Percentiles rank a stretch among this genome's conserved stretches.
Conservation (phyloP, 2,329 filamentous ascomycete species). For the Lachnellula occidentalis region DNA sequence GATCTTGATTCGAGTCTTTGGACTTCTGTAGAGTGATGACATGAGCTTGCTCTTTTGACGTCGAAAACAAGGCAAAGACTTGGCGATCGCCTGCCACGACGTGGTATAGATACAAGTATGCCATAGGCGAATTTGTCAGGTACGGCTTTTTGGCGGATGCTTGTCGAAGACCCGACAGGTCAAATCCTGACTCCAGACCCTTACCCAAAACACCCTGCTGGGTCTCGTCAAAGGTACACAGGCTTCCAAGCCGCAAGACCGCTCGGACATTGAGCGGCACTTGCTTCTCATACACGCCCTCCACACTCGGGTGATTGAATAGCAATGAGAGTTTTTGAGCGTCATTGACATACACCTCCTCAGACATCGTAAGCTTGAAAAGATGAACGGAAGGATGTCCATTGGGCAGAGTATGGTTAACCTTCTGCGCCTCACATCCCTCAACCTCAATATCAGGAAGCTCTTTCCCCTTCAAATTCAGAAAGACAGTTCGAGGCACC, state of each 20-base stretch:
- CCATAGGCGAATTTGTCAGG: conserved; percentile 66
- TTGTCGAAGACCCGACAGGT: conserved; percentile 69
- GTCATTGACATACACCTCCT: conserved; percentile 82
- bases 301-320: conserved; percentile 89
- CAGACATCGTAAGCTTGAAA: conserved; percentile 87
- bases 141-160: conserved; percentile 66
- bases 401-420: conserved; percentile 89
- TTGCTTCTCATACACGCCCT: conserved; percentile 95
- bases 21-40: conserved; percentile 82
- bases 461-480: conserved; percentile 85
- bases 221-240: conserved; percentile 87
- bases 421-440: conserved; percentile 85
- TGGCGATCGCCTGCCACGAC: conserved; percentile 86
- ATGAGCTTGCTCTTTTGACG: conserved; percentile 70
- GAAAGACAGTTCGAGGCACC: conserved; percentile 81
- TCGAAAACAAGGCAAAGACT: conserved; percentile 90
- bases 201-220: conserved; percentile 88
- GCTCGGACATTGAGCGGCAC: conserved; percentile 82
- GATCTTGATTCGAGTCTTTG: conserved; percentile 69
- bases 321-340: conserved; percentile 74
- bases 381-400: conserved; percentile 90
- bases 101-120: conserved; percentile 90
- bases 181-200: conserved; percentile 90
- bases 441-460: conserved; percentile 83
- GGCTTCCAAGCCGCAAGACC: conserved; percentile 80